phyloP scores from a whole-genome alignment of 2,329 filamentous ascomycete species.

The Fusarium tjaetaba region DNA sequence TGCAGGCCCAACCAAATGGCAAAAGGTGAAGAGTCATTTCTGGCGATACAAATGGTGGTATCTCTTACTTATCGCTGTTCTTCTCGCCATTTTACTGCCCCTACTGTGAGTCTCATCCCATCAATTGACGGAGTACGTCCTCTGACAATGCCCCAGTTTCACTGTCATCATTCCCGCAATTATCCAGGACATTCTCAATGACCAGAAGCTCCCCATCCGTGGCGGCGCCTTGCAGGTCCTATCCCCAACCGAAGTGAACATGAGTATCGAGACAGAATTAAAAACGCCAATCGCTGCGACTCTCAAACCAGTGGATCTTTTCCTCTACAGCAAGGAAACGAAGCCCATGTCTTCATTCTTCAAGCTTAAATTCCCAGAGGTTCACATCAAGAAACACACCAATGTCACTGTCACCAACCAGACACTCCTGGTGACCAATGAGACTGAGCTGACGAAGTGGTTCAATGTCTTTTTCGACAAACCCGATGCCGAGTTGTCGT shows the following conservation, averaged over 20 bases:
- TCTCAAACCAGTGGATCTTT: constrained; percentile 52
- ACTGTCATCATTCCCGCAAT: constrained; percentile 58
- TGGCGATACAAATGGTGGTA: constrained; percentile 57
- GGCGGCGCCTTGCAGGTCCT: constrained; percentile 49
- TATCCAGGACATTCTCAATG: constrained; percentile 55
- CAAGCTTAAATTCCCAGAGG: constrained; percentile 44
- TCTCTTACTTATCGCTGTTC: constrained; percentile 51
- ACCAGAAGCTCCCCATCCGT: constrained; percentile 52
- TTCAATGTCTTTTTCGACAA: constrained; percentile 54
- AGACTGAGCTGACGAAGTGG: constrained; percentile 53
- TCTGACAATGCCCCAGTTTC: constrained; percentile 49
- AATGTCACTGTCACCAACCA: constrained; percentile 49
- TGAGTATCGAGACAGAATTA: constrained; percentile 51
- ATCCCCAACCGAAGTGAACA: constrained; percentile 46
- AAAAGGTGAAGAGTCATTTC: constrained; percentile 54
- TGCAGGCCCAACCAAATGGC: constrained; percentile 38
- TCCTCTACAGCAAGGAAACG: constrained; percentile 54
- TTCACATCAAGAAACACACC: constrained; percentile 50
- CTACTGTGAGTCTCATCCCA: constrained; percentile 52
- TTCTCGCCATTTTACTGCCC: constrained; percentile 57
- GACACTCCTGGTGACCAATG: constrained; percentile 49
- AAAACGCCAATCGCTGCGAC: constrained; percentile 51
- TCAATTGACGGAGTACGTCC: no score
- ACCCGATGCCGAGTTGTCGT: constrained; percentile 49
- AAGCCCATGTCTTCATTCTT: constrained; percentile 31